Percentiles rank a stretch among this genome's conserved stretches.
Evolutionary conservation across 2,329 filamentous ascomycete species (phyloP).

Genomic region (Emmonsiellopsis sp.): DNA sequence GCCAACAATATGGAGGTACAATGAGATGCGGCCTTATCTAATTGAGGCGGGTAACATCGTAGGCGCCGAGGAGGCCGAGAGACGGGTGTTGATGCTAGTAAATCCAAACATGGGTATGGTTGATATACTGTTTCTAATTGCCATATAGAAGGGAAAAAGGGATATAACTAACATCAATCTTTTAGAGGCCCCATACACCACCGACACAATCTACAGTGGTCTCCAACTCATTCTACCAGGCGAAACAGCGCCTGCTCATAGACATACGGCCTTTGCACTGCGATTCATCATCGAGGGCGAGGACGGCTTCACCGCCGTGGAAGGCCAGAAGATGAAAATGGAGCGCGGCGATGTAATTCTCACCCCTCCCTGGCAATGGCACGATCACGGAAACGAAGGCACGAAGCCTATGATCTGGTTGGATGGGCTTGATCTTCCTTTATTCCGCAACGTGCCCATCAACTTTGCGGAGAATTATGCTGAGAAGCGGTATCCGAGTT

Average conservation of each 20-base stretch:
- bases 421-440: slow-evolving; percentile 46
- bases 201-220: slow-evolving; percentile 49
- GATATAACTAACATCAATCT: too few relatives aligned
- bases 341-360: slow-evolving; percentile 46
- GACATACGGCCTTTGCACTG: slow-evolving; percentile 48
- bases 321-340: slow-evolving; percentile 45
- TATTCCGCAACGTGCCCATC: slow-evolving; percentile 42
- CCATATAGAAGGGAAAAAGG: not conserved
- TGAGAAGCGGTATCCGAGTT: slow-evolving; percentile 40
- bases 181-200: slow-evolving; percentile 42
- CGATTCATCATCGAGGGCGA: slow-evolving; percentile 50
- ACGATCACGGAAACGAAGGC: slow-evolving; percentile 52
- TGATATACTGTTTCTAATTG: not conserved
- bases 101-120: slow-evolving; percentile 21
- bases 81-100: slow-evolving; percentile 33
- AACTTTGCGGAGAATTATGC: slow-evolving; percentile 47
- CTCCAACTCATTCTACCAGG: slow-evolving; percentile 49
- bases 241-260: slow-evolving; percentile 46
- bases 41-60: slow-evolving; percentile 27
- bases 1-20: slow-evolving; percentile 31
- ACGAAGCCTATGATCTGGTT: slow-evolving; percentile 48
- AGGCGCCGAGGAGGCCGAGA: slow-evolving; percentile 28
- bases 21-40: slow-evolving; percentile 25
- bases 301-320: slow-evolving; percentile 49
- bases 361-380: slow-evolving; percentile 51